These are phyloP conservation scores for Pisolithus sp. DNA, from an alignment of 768 basidiomycete genomes.

Conservation along the genomic window DNA sequence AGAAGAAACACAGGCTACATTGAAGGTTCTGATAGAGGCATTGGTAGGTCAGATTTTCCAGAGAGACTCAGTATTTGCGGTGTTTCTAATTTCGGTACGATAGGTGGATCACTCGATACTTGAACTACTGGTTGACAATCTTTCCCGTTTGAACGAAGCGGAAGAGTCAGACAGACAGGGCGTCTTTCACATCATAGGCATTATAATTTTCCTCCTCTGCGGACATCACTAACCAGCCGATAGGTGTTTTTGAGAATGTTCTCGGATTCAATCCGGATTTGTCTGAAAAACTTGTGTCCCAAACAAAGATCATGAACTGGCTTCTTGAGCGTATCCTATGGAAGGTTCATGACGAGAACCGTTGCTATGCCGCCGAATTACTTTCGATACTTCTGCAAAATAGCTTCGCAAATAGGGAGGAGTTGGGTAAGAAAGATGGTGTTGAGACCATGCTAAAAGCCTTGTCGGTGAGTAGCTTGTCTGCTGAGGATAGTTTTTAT, in stretches of 20 bases:
- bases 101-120: slow-evolving; percentile 80
- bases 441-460: slow-evolving; percentile 72
- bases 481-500: slow-evolving; percentile 1
- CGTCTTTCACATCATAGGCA: slow-evolving; percentile 88
- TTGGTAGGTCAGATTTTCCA: slow-evolving; percentile 48
- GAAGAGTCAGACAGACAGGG: slow-evolving; percentile 92
- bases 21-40: slow-evolving; percentile 69
- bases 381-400: slow-evolving; percentile 86
- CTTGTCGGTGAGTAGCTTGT: slow-evolving; percentile 58
- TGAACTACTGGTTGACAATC: slow-evolving; percentile 86
- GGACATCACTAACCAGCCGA: background rate
- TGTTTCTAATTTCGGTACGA: slow-evolving; percentile 3
- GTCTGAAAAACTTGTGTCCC: slow-evolving; percentile 60
- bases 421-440: slow-evolving; percentile 67
- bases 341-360: slow-evolving; percentile 81
- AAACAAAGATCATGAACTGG: slow-evolving; percentile 76
- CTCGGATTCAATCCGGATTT: slow-evolving; percentile 79
- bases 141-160: slow-evolving; percentile 78
- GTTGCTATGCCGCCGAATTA: slow-evolving; percentile 88
- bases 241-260: slow-evolving; percentile 90
- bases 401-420: slow-evolving; percentile 59
- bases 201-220: slow-evolving; percentile 3
- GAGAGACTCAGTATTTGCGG: background rate
- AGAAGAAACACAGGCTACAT: slow-evolving; percentile 54
- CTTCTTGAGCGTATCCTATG: slow-evolving; percentile 67